Base-by-base conservation (phyloP, 2,329 filamentous ascomycete genomes). In the Exophiala lecanii-corni region DNA sequence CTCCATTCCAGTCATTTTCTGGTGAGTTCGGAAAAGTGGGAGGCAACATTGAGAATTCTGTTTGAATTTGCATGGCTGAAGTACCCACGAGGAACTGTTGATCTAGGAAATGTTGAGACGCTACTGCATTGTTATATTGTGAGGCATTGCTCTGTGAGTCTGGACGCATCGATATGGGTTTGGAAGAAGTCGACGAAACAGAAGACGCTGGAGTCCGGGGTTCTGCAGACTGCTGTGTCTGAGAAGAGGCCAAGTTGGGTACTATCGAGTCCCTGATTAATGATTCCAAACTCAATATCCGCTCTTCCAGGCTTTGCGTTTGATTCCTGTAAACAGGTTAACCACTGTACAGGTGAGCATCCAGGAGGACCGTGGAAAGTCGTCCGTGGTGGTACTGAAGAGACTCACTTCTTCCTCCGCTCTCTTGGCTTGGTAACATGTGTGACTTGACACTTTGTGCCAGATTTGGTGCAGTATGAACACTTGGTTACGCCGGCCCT, bases 381-480 rank as follows among this genome's bases (percentile, higher is more conserved):
- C n/a, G n/a, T n/a, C n/a, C n/a, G n/a, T n/a, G n/a, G n/a, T n/a
- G n/a, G n/a, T n/a, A n/a, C n/a, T 28, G 25, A 13, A 33, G 13
- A 15, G 12, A 36, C 20, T 23, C 76, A 94, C 88, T 91, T 91
- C 73, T 97, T 97, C 2, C 91, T 91, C 39, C 89, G 89, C 63
- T 85, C 91, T 50, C 91, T 79, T 75, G 97, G 97, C 79, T 98
- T 98, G 71, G 97, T 91, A 26, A 96, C 89, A 63, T 95, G 88
- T 1, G 92, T 97, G 62, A 96, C 96, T 55, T 95, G 80, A 65
- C 91, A 97, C 56, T 94, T 88, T 3, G 89, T 95, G 74, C 95
- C 96, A 73, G 96, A 95, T 65, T 96, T 96, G 63, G 84, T 84
- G 65, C 91, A 97, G 66, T 96, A 89, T 3, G 87, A 89, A 67